Conservation (phyloP, 2,329 filamentous ascomycete species). For the Colletotrichum tanaceti region DNA sequence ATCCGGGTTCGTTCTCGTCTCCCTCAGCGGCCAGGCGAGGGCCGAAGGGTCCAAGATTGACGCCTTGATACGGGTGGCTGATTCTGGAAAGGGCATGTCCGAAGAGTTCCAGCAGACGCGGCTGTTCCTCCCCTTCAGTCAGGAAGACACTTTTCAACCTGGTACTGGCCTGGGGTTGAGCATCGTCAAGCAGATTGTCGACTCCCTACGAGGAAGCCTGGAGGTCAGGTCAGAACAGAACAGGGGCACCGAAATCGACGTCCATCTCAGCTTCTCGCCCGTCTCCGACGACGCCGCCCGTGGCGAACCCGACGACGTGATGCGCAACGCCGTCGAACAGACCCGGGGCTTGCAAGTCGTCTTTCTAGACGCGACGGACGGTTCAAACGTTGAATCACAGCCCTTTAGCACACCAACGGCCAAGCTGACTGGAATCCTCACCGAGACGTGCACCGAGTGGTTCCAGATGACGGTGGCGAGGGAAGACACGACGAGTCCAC, state of each 20-base stretch:
- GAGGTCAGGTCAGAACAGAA: constrained; percentile 65
- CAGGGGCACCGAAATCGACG: constrained; percentile 66
- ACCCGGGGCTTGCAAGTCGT: constrained; percentile 42
- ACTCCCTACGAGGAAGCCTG: constrained; percentile 69
- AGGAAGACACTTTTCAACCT: constrained; percentile 70
- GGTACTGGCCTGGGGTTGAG: constrained; percentile 73
- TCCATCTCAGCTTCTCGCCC: constrained; percentile 56
- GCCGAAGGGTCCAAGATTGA: constrained; percentile 43
- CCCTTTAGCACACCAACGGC: constrained; percentile 35
- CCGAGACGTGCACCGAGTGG: constrained; percentile 49
- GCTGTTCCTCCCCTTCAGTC: constrained; percentile 71
- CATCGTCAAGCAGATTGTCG: constrained; percentile 71
- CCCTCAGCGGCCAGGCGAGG: constrained; percentile 44
- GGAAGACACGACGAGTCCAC: constrained; percentile 21
- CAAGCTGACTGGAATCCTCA: constrained; percentile 47
- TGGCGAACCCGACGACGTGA: constrained; percentile 39
- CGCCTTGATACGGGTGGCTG: constrained; percentile 61
- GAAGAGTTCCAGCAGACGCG: constrained; percentile 69
- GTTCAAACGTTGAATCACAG: neutral
- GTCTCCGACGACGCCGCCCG: constrained; percentile 40
- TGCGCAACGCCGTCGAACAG: constrained; percentile 32
- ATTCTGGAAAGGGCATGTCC: constrained; percentile 74
- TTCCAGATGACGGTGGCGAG: constrained; percentile 49
- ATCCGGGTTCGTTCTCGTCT: constrained; percentile 61
- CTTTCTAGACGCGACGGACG: constrained; percentile 40